Conservation (phyloP, 306 rosid genomes). For the Hippophae tibetana region DNA sequence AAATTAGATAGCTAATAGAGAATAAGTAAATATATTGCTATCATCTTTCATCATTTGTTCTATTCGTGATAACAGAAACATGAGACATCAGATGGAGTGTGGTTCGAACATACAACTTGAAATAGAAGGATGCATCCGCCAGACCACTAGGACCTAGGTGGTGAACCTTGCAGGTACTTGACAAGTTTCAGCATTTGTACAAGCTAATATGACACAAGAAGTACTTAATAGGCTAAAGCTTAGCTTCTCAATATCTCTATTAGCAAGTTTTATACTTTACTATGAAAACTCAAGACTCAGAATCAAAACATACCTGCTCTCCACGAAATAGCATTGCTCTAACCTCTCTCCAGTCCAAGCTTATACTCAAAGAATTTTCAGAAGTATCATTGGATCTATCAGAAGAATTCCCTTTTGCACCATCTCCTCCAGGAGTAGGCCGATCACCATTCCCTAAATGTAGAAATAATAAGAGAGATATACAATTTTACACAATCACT, state of each 20-base stretch:
- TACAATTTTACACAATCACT: neutral
- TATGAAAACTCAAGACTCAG: constrained; percentile 8
- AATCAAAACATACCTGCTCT: constrained; percentile 61
- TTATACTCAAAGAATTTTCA: constrained; percentile 36
- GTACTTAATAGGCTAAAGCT: too few relatives aligned
- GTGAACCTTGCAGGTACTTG: too few relatives aligned
- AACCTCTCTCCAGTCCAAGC: constrained; percentile 86
- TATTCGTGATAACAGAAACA: too few relatives aligned
- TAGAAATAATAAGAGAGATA: neutral
- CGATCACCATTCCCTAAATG: constrained; percentile 62
- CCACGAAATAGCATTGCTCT: constrained; percentile 72
- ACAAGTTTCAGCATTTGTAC: too few relatives aligned
- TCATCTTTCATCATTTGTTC: too few relatives aligned
- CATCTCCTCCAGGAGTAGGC: constrained; percentile 74
- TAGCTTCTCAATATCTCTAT: too few relatives aligned
- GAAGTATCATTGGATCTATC: constrained; percentile 40
- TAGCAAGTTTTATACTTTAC: neutral
- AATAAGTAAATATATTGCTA: neutral
- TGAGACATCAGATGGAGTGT: too few relatives aligned
- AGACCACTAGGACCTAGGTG: too few relatives aligned
- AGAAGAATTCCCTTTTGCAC: constrained; percentile 41
- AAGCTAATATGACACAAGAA: too few relatives aligned
- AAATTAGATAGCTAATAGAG: constrained; percentile 10
- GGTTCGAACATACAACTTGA: too few relatives aligned
- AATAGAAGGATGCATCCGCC: too few relatives aligned